These are phyloP conservation scores for Colletotrichum melonis DNA, from an alignment of 2,329 filamentous ascomycete species.

Conservation along the genomic window DNA sequence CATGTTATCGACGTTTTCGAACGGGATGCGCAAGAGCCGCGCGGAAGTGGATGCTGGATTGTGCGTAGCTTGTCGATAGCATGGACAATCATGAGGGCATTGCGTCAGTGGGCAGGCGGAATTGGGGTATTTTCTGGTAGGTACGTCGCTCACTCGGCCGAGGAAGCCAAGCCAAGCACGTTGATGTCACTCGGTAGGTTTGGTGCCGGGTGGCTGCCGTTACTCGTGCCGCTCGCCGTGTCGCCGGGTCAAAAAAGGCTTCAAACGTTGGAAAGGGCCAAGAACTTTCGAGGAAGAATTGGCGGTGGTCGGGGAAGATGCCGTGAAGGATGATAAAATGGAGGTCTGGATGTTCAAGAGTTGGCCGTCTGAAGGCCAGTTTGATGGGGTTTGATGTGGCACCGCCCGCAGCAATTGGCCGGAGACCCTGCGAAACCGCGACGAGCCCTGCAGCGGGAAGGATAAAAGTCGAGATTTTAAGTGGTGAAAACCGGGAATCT, in stretches of 20 bases:
- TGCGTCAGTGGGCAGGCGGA: conserved; percentile 21
- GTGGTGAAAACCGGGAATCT: conserved; percentile 26
- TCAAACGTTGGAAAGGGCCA: background rate
- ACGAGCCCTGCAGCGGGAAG: conserved; percentile 25
- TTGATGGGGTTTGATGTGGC: conserved; percentile 6
- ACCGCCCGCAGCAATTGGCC: background rate
- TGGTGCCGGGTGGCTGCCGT: conserved; percentile 20
- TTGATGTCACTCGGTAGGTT: conserved; percentile 28
- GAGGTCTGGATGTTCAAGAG: background rate
- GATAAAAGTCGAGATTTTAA: conserved; percentile 12
- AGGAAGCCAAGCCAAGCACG: conserved; percentile 20
- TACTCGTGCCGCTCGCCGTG: conserved; percentile 8
- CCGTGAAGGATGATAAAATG: background rate
- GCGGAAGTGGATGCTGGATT: conserved; percentile 4
- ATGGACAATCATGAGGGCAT: background rate
- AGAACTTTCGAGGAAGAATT: background rate
- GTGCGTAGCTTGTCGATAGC: background rate
- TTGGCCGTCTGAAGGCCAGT: background rate
- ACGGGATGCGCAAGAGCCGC: conserved; percentile 14
- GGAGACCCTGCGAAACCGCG: conserved; percentile 14
- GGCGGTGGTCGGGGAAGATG: conserved; percentile 10
- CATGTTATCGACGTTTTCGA: conserved; percentile 22
- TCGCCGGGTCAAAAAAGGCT: background rate
- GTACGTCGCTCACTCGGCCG: background rate
- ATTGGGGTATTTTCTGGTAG: background rate